Evolutionary conservation across 495 filamentous ascomycete species (phyloP), one percentile per base, ranked within the genome.

Genomic region (Achaetomiella virescens): DNA sequence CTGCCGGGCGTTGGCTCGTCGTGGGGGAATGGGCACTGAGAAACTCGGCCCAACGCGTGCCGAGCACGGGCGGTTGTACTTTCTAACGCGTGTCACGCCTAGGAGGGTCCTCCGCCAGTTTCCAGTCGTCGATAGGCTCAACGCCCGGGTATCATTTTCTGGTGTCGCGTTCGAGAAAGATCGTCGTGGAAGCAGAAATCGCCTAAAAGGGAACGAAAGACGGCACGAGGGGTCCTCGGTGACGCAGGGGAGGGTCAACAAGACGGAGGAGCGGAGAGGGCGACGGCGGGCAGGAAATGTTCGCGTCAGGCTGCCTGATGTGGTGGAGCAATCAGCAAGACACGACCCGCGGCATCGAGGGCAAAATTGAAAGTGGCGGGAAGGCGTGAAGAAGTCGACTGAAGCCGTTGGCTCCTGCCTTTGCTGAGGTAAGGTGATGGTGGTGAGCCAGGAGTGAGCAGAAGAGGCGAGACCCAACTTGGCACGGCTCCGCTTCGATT

Each of bases 81-180:
- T 47, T n/a, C 52, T 33, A 42, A 43, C 33, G 53, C 56, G 56
- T 56, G 54, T 54, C 37, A 46, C 53, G 37, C 48, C 42, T 53
- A 15, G 15, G 25, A 42, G 17, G 17, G 36, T 55, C 20, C 46
- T 31, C 54, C 48, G n/a, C 53, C 42, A 55, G 42, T 43, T 42
- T 48, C 42, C 52, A 42, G 40, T 42, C 6, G 14, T 46, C 0
- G n/a, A 31, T 7, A 42, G 22, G 14, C 18, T 46, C 27, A 60
- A 43, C 37, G n/a, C 20, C 21, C 35, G 11, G 1, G 17, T 56
- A 56, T 56, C 52, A 60, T 60, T 25, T 33, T 44, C 18, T 22
- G 2, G 33, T 27, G 15, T 38, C 37, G 12, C 21, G 49, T 31
- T 48, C 36, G 46, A 37, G 14, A 42, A 41, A 35, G 9, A 17